phyloP scores from a whole-genome alignment of 2,329 filamentous ascomycete genomes.

The Diatrype stigma region DNA sequence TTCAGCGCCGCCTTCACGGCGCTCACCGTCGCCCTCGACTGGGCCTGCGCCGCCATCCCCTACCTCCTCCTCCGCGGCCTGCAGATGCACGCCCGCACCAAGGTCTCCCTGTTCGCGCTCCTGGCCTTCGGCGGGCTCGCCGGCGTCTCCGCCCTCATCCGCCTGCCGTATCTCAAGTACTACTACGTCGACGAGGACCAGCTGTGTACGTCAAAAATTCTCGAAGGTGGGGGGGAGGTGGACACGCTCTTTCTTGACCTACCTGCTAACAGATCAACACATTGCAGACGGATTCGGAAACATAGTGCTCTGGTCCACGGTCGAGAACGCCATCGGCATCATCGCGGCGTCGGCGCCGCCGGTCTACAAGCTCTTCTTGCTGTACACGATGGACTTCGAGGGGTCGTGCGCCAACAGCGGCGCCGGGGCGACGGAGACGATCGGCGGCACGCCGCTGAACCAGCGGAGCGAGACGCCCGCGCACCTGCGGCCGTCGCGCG shows the following conservation, averaged over 20 bases:
- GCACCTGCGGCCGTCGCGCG: not conserved
- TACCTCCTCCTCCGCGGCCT: not conserved
- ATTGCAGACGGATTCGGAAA: not conserved
- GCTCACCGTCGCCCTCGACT: not conserved
- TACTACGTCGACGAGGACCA: not conserved
- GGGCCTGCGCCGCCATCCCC: constrained; percentile 2
- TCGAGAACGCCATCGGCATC: constrained; percentile 2
- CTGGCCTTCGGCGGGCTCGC: constrained; percentile 2
- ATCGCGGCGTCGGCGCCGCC: constrained; percentile 1
- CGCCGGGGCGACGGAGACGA: constrained; percentile 1
- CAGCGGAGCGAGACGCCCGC: not conserved
- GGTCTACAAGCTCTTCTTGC: not conserved
- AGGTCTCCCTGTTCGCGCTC: not conserved
- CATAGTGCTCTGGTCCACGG: not conserved
- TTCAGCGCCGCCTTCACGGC: not conserved
- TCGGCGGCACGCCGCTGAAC: constrained; percentile 3
- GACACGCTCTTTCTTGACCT: no score
- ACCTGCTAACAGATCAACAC: no score
- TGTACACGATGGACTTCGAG: not conserved
- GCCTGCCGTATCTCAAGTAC: constrained; percentile 3
- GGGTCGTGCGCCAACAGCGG: not conserved
- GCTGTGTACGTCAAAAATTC: constrained; percentile 4
- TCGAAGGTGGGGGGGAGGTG: no score
- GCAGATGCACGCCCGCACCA: not conserved
- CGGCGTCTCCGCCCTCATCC: not conserved